Percentiles rank a stretch among this genome's conserved stretches.
Evolutionary conservation across 441 rosid genomes (phyloP).

Genomic region (Breynia disticha): DNA sequence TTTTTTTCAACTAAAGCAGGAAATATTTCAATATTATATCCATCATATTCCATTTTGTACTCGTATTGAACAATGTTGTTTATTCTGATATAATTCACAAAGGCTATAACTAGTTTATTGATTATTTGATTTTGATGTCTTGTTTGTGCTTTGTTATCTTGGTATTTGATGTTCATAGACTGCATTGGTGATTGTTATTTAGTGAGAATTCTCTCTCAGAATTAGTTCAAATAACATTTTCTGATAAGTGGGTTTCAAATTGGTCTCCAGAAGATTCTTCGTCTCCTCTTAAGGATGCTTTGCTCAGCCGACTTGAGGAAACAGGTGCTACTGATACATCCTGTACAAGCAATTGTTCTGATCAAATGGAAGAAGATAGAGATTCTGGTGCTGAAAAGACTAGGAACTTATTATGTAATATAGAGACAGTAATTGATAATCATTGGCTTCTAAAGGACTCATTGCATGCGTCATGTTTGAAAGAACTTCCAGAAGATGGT

Average conservation of each 20-base stretch:
- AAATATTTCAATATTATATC: no score
- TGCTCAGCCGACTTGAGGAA: slow-evolving; percentile 58
- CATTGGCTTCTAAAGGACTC: slow-evolving; percentile 58
- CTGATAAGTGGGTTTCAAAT: slow-evolving; percentile 25
- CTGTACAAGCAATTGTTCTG: slow-evolving; percentile 35
- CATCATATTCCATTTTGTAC: no score
- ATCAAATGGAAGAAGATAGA: slow-evolving; percentile 32
- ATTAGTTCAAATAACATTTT: slow-evolving; percentile 16
- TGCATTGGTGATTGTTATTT: not conserved
- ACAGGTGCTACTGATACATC: slow-evolving; percentile 85
- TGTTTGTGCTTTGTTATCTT: no score
- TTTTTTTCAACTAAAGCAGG: no score
- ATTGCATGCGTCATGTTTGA: slow-evolving; percentile 39
- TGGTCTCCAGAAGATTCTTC: slow-evolving; percentile 41
- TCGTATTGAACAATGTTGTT: no score
- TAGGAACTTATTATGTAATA: slow-evolving; percentile 35
- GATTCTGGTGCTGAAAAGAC: slow-evolving; percentile 34
- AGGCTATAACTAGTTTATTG: no score
- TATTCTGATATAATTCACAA: no score
- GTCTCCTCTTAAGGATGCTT: slow-evolving; percentile 40
- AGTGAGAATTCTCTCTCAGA: not conserved
- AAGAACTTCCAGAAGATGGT: slow-evolving; percentile 45
- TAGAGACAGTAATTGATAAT: slow-evolving; percentile 41
- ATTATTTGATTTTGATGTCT: no score
- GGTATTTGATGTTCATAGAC: not conserved